Conservation (phyloP, 768 basidiomycete genomes). For the Russula dissimulans region DNA sequence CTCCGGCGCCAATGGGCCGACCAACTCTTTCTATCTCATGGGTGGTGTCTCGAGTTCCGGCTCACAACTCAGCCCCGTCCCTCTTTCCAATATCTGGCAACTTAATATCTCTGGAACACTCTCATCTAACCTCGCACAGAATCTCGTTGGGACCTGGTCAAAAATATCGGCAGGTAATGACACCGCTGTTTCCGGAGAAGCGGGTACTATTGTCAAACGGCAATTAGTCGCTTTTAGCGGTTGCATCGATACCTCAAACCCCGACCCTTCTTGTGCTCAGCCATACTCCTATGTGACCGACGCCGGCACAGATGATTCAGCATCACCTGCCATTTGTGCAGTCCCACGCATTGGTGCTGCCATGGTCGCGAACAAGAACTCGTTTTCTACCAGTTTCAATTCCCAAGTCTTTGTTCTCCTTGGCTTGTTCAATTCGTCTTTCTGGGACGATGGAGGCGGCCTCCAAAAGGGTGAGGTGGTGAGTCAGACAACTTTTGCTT, state of each 20-base stretch:
- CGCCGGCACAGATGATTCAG: slow-evolving; percentile 40
- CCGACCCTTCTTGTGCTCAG: slow-evolving; percentile 45
- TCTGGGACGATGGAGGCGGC: slow-evolving; percentile 60
- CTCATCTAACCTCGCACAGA: slow-evolving; percentile 53
- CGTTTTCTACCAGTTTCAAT: slow-evolving; percentile 43
- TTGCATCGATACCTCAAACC: slow-evolving; percentile 38
- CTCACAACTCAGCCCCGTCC: slow-evolving; percentile 24
- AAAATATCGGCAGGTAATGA: slow-evolving; percentile 33
- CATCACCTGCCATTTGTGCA: slow-evolving; percentile 43
- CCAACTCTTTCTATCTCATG: slow-evolving; percentile 64
- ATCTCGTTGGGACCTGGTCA: slow-evolving; percentile 51
- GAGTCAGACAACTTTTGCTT: slow-evolving; percentile 23
- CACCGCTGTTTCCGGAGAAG: slow-evolving; percentile 39
- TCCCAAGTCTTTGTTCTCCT: slow-evolving; percentile 63
- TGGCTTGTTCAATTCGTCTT: slow-evolving; percentile 52
- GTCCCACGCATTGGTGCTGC: slow-evolving; percentile 52
- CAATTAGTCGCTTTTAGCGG: slow-evolving; percentile 53
- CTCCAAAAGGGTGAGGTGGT: slow-evolving; percentile 67
- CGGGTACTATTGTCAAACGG: slow-evolving; percentile 47
- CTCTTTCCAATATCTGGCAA: slow-evolving; percentile 63
- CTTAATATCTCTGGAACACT: slow-evolving; percentile 61
- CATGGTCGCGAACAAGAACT: slow-evolving; percentile 52
- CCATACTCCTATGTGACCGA: slow-evolving; percentile 52
- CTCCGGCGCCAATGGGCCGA: slow-evolving; percentile 40
- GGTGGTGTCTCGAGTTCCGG: slow-evolving; percentile 52